Percentiles rank a stretch among this genome's conserved stretches.
These are phyloP conservation scores for Geosmithia morbida DNA, from an alignment of 2,329 filamentous ascomycete genomes.

Conservation along the genomic window DNA sequence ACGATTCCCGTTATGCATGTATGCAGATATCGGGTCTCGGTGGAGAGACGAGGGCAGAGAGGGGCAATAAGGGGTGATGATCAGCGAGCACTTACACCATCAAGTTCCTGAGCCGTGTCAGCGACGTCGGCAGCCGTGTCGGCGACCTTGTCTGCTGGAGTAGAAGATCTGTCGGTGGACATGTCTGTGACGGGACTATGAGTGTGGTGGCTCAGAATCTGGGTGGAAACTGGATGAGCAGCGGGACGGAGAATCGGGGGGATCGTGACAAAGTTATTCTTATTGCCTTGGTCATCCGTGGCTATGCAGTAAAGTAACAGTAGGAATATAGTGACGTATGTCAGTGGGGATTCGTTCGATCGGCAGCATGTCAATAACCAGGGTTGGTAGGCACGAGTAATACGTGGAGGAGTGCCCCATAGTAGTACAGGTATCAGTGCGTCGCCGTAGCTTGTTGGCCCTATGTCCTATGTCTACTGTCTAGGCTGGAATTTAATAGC, in stretches of 20 bases:
- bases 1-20: no score
- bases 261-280: slow-evolving; percentile 27
- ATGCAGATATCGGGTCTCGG: no score
- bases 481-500: no score
- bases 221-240: background rate
- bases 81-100: slow-evolving; percentile 9
- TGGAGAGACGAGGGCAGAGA: background rate
- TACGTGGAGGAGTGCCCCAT: no score
- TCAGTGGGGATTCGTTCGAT: background rate
- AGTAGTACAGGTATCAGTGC: no score
- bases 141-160: slow-evolving; percentile 25
- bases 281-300: slow-evolving; percentile 29
- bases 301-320: no score
- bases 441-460: background rate
- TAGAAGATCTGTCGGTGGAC: slow-evolving; percentile 12
- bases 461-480: no score
- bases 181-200: background rate
- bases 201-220: background rate
- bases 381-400: no score
- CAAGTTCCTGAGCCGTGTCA: slow-evolving; percentile 22
- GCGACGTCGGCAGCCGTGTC: slow-evolving; percentile 28
- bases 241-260: background rate
- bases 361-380: background rate
- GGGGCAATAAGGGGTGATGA: background rate
- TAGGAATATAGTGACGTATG: background rate